These are phyloP conservation scores for Vickermania ingenoplastis DNA, from an alignment of 208 protist genomes.

Conservation along the genomic window DNA sequence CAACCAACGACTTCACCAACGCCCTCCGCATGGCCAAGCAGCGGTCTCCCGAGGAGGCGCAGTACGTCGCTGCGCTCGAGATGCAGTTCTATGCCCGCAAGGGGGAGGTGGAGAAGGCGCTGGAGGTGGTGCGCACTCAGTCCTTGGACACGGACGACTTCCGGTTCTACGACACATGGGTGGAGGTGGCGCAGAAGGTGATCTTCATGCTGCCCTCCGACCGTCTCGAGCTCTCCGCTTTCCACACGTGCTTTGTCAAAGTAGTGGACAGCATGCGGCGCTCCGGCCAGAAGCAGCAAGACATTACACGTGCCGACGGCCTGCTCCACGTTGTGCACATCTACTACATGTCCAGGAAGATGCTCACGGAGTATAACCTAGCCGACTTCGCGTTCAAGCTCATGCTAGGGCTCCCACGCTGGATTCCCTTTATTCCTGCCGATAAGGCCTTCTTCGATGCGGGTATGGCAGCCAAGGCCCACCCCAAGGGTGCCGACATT, in stretches of 20 bases:
- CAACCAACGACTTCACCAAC: constrained; percentile 71
- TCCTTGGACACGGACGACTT: constrained; percentile 76
- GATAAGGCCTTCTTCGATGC: constrained; percentile 97
- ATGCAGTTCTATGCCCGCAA: constrained; percentile 70
- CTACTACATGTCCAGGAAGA: constrained; percentile 60
- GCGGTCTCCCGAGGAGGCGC: constrained; percentile 45
- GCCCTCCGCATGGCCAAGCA: constrained; percentile 70
- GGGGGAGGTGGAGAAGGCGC: constrained; percentile 33
- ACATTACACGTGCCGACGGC: constrained; percentile 61
- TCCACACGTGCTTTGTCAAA: constrained; percentile 60
- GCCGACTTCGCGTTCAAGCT: constrained; percentile 73
- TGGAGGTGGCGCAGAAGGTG: constrained; percentile 52
- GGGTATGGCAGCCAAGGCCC: constrained; percentile 81
- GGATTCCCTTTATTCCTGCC: constrained; percentile 82
- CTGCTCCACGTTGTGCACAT: constrained; percentile 69
- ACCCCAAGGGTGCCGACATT: constrained; percentile 36
- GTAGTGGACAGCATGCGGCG: constrained; percentile 61
- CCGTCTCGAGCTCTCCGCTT: constrained; percentile 26
- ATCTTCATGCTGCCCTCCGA: constrained; percentile 24
- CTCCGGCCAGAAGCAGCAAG: constrained; percentile 74
- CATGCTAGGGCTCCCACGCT: constrained; percentile 87
- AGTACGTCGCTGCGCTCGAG: constrained; percentile 60
- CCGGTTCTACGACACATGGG: constrained; percentile 82
- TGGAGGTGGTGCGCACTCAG: constrained; percentile 54
- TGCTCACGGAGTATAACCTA: constrained; percentile 56